Evolutionary conservation across 2,329 filamentous ascomycete species (phyloP), one percentile per base, ranked within the genome.

Genomic region (Grosmannia huntii): DNA sequence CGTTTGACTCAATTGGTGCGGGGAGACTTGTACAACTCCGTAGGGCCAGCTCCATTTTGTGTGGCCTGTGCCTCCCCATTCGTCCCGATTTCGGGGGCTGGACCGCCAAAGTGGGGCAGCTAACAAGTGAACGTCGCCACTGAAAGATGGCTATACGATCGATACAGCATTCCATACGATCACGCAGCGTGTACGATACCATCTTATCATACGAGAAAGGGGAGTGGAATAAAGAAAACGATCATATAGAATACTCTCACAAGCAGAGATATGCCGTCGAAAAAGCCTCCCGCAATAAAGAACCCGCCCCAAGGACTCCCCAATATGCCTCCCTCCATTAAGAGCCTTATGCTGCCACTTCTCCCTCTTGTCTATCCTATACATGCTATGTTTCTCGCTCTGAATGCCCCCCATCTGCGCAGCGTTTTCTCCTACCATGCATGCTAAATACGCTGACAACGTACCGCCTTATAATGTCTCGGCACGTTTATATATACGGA

Each of bases 1-100:
- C 46, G 16, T 16, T 25, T 5, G 4, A 38, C 38, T 25, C 38
- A 6, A 62, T 62, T 62, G 62, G 62, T 38, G 55, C 62, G 62
- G 58, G 62, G 62, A 36, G 56, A 56, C 60, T 56, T 60, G 60
- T 48, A 21, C 55, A n/a, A 60, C 62, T 62, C 62, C 62, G 62
- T 57, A 28, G 38, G 50, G 49, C 49, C 41, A 23, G 16, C 48
- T 33, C 55, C 52, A 49, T 49, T 57, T 55, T 52, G 11, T 57
- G 48, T 58, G 59, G 19, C 19, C 27, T 36, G 19, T 53, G 50
- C 50, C 38, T 51, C 11, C 48, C 46, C 28, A 21, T 41, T 14
- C n/a, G 14, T 19, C 49, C 49, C 56, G 56, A 57, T 36, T 36
- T 57, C 56, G 56, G 56, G 12, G 56, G 25, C 46, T 56, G 48